Base-by-base conservation (phyloP, 179 eudicot species). In the Sideroxylon spinosum region DNA sequence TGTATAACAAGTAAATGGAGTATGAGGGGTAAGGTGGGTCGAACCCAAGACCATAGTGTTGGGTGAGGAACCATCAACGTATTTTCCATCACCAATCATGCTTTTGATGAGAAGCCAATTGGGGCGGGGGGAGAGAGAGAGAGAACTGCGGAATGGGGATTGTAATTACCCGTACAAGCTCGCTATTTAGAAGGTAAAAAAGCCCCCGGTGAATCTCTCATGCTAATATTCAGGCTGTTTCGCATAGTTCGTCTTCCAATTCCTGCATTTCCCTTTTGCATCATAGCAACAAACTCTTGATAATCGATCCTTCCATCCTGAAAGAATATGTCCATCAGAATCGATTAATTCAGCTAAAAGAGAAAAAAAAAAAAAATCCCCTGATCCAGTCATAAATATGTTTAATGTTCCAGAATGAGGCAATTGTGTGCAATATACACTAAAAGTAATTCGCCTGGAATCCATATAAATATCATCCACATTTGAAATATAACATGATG, bases 281-380 rank as follows among this genome's bases (percentile, higher is more conserved):
- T 91, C 95, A 91, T 91, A 9, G 95, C 92, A 56, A 89, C 93
- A 82, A 91, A 91, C 75, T 91, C 95, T 76, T 89, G 85, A 73
- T 91, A 89, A 79, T 91, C 95, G 16, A 91, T 91, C 56, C 82
- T 83, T 25, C 95, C 95, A 83, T 91, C 95, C 95, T 91, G 86
- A 32, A 84, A 83, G 29, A 50, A 59, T 2, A 50, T 50, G 29
- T 55, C 28, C 22, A 68, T 46, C 13, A 67, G 68, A 66, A 60
- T 44, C 52, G 52, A 28, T 56, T 32, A 26, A 25, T 25, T 70
- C 46, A 72, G 13, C 53, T 37, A 11, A 69, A 48, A 11, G 7
- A 52, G 49, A 78, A 44, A 37, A 50, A 22, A 26, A 16, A 78
- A 44, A 37, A 50, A 22, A 26, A 16, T 26, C 29, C 25, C 69